Evolutionary conservation across 208 protist species (phyloP).

Genomic region (Porcisia hertigi): DNA sequence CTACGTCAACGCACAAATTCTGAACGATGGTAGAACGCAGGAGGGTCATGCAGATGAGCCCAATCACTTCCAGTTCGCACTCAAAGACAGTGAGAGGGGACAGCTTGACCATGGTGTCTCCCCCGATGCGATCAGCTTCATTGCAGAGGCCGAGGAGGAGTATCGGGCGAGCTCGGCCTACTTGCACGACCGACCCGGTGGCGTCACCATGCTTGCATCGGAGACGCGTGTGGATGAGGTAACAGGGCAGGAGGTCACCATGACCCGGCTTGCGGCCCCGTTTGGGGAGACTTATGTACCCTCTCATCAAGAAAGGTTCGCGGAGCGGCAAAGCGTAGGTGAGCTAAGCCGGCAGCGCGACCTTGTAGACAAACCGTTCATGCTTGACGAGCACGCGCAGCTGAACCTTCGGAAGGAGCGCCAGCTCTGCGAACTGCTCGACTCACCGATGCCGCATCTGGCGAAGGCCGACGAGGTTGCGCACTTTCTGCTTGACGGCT

Average conservation of each 20-base stretch:
- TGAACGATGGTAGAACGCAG: slow-evolving; percentile 1
- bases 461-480: slow-evolving; percentile 57
- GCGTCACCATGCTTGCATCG: slow-evolving; percentile 25
- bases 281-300: slow-evolving; percentile 73
- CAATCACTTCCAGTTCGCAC: slow-evolving; percentile 38
- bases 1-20: slow-evolving; percentile 4
- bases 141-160: slow-evolving; percentile 71
- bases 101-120: slow-evolving; percentile 73
- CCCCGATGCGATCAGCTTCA: slow-evolving; percentile 51
- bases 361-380: slow-evolving; percentile 39
- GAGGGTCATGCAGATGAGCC: background rate
- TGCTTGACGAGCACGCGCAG: slow-evolving; percentile 52
- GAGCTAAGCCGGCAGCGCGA: slow-evolving; percentile 47
- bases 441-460: slow-evolving; percentile 58
- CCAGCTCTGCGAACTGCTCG: slow-evolving; percentile 67
- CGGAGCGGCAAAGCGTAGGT: slow-evolving; percentile 46
- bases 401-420: slow-evolving; percentile 77
- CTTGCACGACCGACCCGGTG: slow-evolving; percentile 41
- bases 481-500: slow-evolving; percentile 43
- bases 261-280: slow-evolving; percentile 57
- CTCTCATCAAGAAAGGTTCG: slow-evolving; percentile 59
- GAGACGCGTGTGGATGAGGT: slow-evolving; percentile 30
- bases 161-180: slow-evolving; percentile 61
- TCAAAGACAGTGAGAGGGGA: slow-evolving; percentile 58
- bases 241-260: slow-evolving; percentile 29